Evolutionary conservation across 2,329 filamentous ascomycete species (phyloP), one percentile per base, ranked within the genome.

Genomic region (Claviceps monticola): DNA sequence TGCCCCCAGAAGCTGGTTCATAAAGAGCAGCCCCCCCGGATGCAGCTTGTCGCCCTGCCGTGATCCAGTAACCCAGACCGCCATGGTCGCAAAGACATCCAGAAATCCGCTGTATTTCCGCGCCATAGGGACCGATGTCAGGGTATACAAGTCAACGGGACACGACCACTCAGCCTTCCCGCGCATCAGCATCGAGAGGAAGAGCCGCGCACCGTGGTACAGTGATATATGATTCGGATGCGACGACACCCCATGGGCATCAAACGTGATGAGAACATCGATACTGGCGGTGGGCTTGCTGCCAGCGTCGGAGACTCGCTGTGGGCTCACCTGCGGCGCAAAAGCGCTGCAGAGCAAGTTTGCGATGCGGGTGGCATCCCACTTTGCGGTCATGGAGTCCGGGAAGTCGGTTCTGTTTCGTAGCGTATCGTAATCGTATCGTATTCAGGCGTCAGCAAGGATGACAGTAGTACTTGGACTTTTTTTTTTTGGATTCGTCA

Each of bases 201-300:
- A 97, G 48, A 78, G 68, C 46, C 79, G 77, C 6, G 88, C 87
- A 53, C 91, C 93, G 65, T 86, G 77, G 70, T 89, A 89, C 8
- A 97, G 79, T 5, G 89, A 89, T 56, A 86, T 85, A 71, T 98
- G 93, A 72, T 98, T 98, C 21, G 89, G 88, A 68, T 98, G 93
- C 44, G 80, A 79, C 53, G 88, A 95, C 48, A 98, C 76, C 54
- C 93, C 93, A 48, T 69, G 57, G n/a, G 68, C 64, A 71, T 98
- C 93, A 64, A 98, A 98, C 34, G 93, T 98, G 57, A 98, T 74
- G 59, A 98, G 76, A 29, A 84, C 78, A 67, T 95, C 88, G 62
- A 95, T 88, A 50, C 72, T 74, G 49, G 74, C 71, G 1, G 67
- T 68, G 9, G 75, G 71, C 7, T 64, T 61, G 21, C 65, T 58